Evolutionary conservation across 2,329 filamentous ascomycete species (phyloP).

Genomic region (Atkinsonella texensis): DNA sequence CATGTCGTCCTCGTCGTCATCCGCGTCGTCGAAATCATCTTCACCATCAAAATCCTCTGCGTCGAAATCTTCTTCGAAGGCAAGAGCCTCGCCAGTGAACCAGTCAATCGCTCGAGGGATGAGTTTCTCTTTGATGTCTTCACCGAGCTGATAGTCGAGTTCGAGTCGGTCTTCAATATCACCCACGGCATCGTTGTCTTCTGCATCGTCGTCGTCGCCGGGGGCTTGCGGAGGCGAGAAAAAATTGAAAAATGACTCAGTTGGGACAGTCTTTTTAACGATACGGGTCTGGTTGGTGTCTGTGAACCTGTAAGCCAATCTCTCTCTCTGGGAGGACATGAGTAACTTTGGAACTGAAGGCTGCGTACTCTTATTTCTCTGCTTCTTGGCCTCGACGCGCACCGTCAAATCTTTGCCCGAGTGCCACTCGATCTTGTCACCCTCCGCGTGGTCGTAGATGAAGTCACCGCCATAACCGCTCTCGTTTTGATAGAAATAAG

Average conservation of each 20-base stretch:
- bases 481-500: conserved; percentile 98
- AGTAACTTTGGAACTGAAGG: not conserved
- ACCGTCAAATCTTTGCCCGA: conserved; percentile 85
- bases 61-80: conserved; percentile 77
- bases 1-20: conserved; percentile 81
- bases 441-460: conserved; percentile 98
- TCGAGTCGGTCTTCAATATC: conserved; percentile 97
- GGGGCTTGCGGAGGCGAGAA: conserved; percentile 91
- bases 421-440: conserved; percentile 97
- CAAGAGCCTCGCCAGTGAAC: conserved; percentile 97
- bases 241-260: conserved; percentile 98
- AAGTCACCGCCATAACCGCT: conserved; percentile 98
- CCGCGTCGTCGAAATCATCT: conserved; percentile 47
- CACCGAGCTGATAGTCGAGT: conserved; percentile 95
- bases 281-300: conserved; percentile 98
- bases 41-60: conserved; percentile 58
- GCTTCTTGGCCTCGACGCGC: conserved; percentile 96
- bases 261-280: conserved; percentile 97
- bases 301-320: conserved; percentile 27
- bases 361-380: conserved; percentile 90
- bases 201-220: conserved; percentile 53
- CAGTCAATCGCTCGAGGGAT: conserved; percentile 97
- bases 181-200: conserved; percentile 64
- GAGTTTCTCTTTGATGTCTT: conserved; percentile 99
- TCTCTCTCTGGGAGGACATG: not conserved